A percentile compares a stretch with the other conserved stretches of the same genome.
These are phyloP conservation scores for Prunus davidiana DNA, from an alignment of 306 rosid genomes.

Conservation along the genomic window DNA sequence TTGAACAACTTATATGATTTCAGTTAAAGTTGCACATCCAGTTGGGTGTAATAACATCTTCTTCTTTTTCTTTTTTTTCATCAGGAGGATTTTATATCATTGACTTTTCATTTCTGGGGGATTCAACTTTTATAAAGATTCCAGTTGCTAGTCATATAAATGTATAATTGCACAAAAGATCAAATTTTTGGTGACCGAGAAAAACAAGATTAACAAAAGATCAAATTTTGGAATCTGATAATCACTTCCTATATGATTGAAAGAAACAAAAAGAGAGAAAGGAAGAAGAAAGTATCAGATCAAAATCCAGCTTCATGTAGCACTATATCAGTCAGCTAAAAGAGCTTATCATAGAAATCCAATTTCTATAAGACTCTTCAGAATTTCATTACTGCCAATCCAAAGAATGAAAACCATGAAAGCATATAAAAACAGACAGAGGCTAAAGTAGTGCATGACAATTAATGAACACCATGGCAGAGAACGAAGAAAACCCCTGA, in stretches of 20 bases:
- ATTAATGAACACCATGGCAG: background rate
- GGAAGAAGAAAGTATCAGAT: background rate
- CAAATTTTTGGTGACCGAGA: background rate
- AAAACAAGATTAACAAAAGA: background rate
- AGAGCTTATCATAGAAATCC: background rate
- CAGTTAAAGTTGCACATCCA: background rate
- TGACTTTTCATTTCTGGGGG: background rate
- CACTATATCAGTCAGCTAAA: background rate
- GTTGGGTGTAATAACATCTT: background rate
- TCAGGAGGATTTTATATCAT: background rate
- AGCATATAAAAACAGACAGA: background rate
- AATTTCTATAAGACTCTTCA: too few species aligned
- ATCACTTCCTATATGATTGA: background rate
- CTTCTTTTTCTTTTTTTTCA: background rate
- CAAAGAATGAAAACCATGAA: too few species aligned
- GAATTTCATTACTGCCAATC: too few species aligned
- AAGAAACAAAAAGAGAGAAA: too few species aligned
- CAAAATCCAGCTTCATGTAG: background rate
- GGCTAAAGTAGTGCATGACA: background rate
- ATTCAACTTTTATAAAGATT: background rate
- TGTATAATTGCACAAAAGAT: background rate
- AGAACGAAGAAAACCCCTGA: background rate
- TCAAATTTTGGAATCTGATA: background rate
- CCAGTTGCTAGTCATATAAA: background rate
- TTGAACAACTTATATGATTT: background rate